phyloP scores from a whole-genome alignment of 1,139 yeast species.

The Taphrina communis region DNA sequence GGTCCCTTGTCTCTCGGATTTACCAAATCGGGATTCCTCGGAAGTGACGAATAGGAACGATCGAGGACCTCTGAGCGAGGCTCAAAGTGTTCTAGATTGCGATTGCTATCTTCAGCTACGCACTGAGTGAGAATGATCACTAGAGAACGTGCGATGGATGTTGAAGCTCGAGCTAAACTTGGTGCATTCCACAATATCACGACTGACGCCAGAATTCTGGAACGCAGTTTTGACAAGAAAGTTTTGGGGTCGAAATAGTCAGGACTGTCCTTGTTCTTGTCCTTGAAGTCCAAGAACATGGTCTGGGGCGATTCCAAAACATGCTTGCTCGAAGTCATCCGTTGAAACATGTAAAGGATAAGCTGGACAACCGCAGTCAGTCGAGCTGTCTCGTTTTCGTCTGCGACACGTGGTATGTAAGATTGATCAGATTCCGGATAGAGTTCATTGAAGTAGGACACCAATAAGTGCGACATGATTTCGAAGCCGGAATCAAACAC shows the following conservation, averaged over 20 bases:
- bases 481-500: slow-evolving; percentile 21
- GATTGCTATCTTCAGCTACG: not conserved
- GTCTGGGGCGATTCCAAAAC: slow-evolving; percentile 47
- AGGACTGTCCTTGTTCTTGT: slow-evolving; percentile 47
- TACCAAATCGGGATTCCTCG: too few species aligned
- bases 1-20: too few species aligned
- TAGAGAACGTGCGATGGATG: slow-evolving; percentile 40
- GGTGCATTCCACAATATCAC: slow-evolving; percentile 49
- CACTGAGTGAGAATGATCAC: slow-evolving; percentile 10
- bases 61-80: not conserved
- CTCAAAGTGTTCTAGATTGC: not conserved
- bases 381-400: slow-evolving; percentile 42
- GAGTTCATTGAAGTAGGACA: not conserved
- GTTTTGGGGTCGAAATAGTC: slow-evolving; percentile 50
- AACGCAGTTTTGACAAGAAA: slow-evolving; percentile 51
- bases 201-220: slow-evolving; percentile 45
- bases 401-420: not conserved
- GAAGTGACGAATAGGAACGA: not conserved
- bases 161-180: slow-evolving; percentile 35
- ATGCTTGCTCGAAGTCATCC: slow-evolving; percentile 40
- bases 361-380: slow-evolving; percentile 46
- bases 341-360: slow-evolving; percentile 46
- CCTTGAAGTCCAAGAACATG: slow-evolving; percentile 47
- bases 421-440: not conserved
- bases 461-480: slow-evolving; percentile 29